These are phyloP conservation scores for Gaeumannomyces sp. DNA, from an alignment of 2,329 filamentous ascomycete genomes.

Conservation along the genomic window DNA sequence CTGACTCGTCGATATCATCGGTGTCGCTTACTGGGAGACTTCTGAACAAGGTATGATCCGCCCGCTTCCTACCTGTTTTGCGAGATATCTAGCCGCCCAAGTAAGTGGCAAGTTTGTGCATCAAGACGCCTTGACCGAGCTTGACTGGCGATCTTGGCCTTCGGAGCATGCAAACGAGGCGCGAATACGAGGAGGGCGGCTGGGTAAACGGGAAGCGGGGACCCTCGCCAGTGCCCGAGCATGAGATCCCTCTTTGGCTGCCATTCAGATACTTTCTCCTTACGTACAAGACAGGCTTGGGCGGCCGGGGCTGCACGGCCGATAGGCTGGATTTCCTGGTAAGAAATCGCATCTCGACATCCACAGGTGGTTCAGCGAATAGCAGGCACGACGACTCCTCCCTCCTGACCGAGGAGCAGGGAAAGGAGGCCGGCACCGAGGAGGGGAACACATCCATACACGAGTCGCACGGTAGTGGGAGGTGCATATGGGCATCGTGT, in stretches of 20 bases:
- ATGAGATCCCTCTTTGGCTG: not conserved
- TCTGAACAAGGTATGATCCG: not conserved
- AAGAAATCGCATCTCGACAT: not conserved
- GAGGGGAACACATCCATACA: not conserved
- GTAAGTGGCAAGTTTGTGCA: not conserved
- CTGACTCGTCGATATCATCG: not conserved
- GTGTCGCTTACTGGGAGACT: not conserved
- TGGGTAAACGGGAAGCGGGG: not conserved
- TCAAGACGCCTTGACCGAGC: not conserved
- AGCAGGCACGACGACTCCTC: not conserved
- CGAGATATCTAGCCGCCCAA: not conserved
- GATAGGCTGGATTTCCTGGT: not conserved
- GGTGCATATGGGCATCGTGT: not conserved
- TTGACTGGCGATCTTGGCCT: not conserved
- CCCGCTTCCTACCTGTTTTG: not conserved
- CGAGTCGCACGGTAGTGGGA: not conserved
- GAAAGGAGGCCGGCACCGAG: not conserved
- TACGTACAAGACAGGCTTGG: not conserved
- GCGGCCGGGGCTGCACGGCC: not conserved
- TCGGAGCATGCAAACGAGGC: not conserved
- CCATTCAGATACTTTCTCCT: not conserved
- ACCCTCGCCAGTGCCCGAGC: not conserved
- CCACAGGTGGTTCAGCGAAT: not conserved
- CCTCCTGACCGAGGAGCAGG: too few relatives aligned
- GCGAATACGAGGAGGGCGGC: not conserved